These are phyloP conservation scores for Lachnellula subtilissima DNA, from an alignment of 2,329 filamentous ascomycete species.

Conservation along the genomic window DNA sequence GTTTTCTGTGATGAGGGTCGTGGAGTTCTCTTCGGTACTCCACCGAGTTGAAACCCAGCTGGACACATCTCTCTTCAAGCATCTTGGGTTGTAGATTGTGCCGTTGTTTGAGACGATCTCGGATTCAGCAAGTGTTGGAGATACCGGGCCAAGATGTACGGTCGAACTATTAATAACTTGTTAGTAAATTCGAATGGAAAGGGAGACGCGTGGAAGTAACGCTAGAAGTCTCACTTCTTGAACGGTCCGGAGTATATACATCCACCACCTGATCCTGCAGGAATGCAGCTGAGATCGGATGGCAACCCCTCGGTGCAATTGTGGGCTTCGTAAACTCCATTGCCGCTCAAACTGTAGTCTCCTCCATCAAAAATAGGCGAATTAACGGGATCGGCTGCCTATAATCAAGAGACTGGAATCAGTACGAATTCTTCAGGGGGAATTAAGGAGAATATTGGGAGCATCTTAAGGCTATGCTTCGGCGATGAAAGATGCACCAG, in stretches of 20 bases:
- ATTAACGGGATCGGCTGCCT: conserved; percentile 39
- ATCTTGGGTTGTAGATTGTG: conserved; percentile 38
- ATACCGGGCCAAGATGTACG: conserved; percentile 45
- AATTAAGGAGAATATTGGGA: neutral
- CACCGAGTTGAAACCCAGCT: conserved; percentile 34
- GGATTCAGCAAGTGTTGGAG: conserved; percentile 28
- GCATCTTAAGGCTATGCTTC: too few species aligned
- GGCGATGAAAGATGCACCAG: too few species aligned
- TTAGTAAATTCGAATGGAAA: conserved; percentile 1
- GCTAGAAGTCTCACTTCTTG: conserved; percentile 29
- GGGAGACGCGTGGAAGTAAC: neutral
- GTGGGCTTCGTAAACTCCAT: conserved; percentile 36
- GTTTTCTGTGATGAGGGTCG: conserved; percentile 36
- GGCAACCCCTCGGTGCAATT: conserved; percentile 26
- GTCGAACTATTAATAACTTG: conserved; percentile 21
- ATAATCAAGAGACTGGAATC: neutral
- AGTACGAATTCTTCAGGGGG: neutral
- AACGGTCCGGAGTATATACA: conserved; percentile 47
- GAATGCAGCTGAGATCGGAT: conserved; percentile 29
- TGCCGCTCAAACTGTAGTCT: conserved; percentile 45
- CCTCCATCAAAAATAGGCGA: conserved; percentile 53
- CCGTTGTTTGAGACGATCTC: conserved; percentile 33
- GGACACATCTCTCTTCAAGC: conserved; percentile 40
- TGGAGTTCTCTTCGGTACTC: conserved; percentile 34
- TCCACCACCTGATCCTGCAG: conserved; percentile 50